Conservation (phyloP, 257 asterid genomes). For the Rubia yunnanensis region DNA sequence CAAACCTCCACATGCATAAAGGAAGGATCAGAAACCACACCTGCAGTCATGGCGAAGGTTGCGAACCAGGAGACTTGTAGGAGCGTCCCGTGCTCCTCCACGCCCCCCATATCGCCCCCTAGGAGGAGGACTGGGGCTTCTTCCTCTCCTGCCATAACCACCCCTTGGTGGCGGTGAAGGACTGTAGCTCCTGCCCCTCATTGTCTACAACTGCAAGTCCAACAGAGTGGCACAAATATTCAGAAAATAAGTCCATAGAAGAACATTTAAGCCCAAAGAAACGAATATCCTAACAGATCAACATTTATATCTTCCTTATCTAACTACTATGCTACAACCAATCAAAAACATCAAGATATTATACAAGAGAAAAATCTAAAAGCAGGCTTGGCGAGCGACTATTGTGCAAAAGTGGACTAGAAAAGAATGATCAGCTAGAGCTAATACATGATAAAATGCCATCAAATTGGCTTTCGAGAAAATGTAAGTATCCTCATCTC, state of each 20-base stretch:
- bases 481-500: conserved; percentile 13
- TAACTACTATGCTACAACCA: neutral
- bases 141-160: conserved; percentile 74
- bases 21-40: conserved; percentile 17
- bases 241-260: neutral
- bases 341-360: neutral
- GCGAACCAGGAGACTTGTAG: conserved; percentile 88
- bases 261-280: neutral
- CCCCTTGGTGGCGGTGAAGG: conserved; percentile 97
- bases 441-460: conserved; percentile 50
- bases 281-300: neutral
- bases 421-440: conserved; percentile 48
- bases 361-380: neutral
- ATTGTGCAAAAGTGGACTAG: neutral
- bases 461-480: conserved; percentile 39
- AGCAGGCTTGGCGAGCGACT: neutral
- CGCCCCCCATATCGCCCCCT: conserved; percentile 57
- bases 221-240: neutral
- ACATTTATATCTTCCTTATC: neutral
- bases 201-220: conserved; percentile 1
- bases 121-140: conserved; percentile 50
- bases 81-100: conserved; percentile 41
- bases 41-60: conserved; percentile 93
- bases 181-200: conserved; percentile 93
- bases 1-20: neutral